Base-by-base conservation (phyloP, 108 stramenopile genomes). In the Skeletonema tropicum region DNA sequence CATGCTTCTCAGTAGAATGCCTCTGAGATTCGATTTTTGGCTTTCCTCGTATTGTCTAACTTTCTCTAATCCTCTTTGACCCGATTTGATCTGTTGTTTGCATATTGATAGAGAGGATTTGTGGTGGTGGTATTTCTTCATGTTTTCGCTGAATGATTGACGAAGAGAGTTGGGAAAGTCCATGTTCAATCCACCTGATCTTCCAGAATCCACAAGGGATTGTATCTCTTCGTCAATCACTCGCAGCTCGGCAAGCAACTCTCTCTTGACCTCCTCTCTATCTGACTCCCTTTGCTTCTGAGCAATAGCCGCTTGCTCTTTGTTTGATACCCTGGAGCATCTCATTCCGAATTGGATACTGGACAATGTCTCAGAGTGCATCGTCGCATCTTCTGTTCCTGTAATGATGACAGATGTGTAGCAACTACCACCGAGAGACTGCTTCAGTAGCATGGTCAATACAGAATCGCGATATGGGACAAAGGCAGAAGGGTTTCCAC, bases 401-500 rank as follows among this genome's bases (percentile, higher is more conserved):
- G 61, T 62, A 46, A 62, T 62, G 4, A 62, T 62, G 2, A 62
- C 61, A 9, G 61, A 62, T 5, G 61, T 62, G 30, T 17, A 49
- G 41, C 61, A 62, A 49, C 61, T 82, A 0, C 81, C 81, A 9
- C 75, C 81, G 23, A 83, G 36, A 14, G 64, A 52, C 21, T 83
- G 62, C 10, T 25, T 25, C 4, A 83, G 52, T 25, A 83, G n/a
- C 73, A 78, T 73, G 12, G 81, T 79, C 17, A 83, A 42, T 4
- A 36, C 73, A 1, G 75, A 76, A 45, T 83, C 81, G 10, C 81
- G 74, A 32, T 83, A 83, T 13, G 81, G 81, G 15, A 83, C 66
- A 70, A 74, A 77, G 52, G 23, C 52, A 23, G 52, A 23, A 33
- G 31, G 49, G 6, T 61, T 32, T 15, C 65, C 64, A 42, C 75